These are phyloP conservation scores for Fusarium incarnatum DNA, from an alignment of 2,329 filamentous ascomycete species.

Conservation along the genomic window DNA sequence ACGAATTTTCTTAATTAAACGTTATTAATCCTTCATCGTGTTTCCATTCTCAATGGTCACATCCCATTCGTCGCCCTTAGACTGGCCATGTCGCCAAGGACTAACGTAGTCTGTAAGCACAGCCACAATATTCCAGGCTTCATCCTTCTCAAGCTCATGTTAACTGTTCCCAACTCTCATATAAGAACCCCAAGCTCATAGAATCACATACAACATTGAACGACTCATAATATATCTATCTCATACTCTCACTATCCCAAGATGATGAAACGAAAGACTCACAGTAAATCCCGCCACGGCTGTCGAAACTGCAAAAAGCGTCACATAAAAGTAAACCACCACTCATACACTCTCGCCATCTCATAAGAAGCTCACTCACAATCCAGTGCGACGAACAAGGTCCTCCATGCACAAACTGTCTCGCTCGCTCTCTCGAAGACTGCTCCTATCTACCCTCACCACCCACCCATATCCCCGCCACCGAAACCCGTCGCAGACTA, in stretches of 20 bases:
- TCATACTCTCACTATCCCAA: accelerated
- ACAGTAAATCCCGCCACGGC: slow-evolving; percentile 44
- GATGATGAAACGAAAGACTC: slow-evolving; percentile 42
- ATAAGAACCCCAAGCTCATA: background rate
- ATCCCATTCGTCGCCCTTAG: slow-evolving; percentile 15
- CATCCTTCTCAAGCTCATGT: background rate
- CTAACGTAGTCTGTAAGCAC: slow-evolving; percentile 27
- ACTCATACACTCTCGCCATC: background rate
- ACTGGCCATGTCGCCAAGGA: no score
- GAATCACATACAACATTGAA: accelerated
- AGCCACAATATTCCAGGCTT: slow-evolving; percentile 23
- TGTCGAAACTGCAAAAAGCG: slow-evolving; percentile 45
- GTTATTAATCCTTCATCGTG: background rate
- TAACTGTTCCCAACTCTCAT: no score
- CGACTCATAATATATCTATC: no score
- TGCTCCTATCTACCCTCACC: slow-evolving; percentile 37
- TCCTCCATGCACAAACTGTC: slow-evolving; percentile 52
- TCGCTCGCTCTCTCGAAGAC: slow-evolving; percentile 42
- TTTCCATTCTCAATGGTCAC: background rate
- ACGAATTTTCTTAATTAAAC: background rate
- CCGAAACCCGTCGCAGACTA: slow-evolving; percentile 45
- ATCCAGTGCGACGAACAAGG: slow-evolving; percentile 52
- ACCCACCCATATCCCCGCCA: slow-evolving; percentile 14
- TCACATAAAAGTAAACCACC: slow-evolving; percentile 39
- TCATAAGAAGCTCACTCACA: background rate